Base-by-base conservation (phyloP, 257 asterid species). In the Handroanthus guayacan region DNA sequence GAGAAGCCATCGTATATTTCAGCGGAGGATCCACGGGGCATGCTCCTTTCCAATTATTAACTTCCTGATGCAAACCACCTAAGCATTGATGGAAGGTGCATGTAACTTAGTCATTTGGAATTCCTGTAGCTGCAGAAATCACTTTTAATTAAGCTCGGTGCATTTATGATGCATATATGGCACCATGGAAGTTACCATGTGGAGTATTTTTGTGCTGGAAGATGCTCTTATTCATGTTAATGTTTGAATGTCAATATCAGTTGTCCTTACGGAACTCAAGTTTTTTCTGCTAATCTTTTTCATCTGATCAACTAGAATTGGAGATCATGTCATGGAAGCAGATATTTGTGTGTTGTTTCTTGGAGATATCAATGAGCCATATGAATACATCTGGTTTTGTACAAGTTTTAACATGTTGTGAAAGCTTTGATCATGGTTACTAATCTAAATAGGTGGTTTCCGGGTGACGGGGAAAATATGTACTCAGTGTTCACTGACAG, bases 401-500 rank as follows among this genome's bases (percentile, higher is more conserved):
- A 67, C 36, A 41, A 54, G 8, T 63, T 50, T 72, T 14, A 37
- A 70, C 48, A 39, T 62, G 71, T 18, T 61, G 41, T 62, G 74
- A 71, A 81, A 63, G 64, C 47, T 66, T 63, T 62, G 75, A 62
- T 81, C 67, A 76, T 57, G 47, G 44, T 5, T 10, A 36, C 48
- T 67, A 13, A 60, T 86, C 45, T 31, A 74, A 75, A 47, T 82
- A 92, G 98, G 96, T 79, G 98, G 97, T 57, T 93, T 91, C 67
- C 87, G 93, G 72, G 82, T 93, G 18, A 86, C 79, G 37, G 96
- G 98, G 60, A 89, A 86, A 80, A 82, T 91, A 58, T 91, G 97
- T 63, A 87, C 96, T 17, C 95, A 88, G 60, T 89, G 95, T 81
- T 86, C 96, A 6, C 54, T 93, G 64, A 70, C 77, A 57, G 97